Evolutionary conservation across 1,139 yeast genomes (phyloP), one percentile per base, ranked within the genome.

Genomic region (Geotrichum macrosporum): DNA sequence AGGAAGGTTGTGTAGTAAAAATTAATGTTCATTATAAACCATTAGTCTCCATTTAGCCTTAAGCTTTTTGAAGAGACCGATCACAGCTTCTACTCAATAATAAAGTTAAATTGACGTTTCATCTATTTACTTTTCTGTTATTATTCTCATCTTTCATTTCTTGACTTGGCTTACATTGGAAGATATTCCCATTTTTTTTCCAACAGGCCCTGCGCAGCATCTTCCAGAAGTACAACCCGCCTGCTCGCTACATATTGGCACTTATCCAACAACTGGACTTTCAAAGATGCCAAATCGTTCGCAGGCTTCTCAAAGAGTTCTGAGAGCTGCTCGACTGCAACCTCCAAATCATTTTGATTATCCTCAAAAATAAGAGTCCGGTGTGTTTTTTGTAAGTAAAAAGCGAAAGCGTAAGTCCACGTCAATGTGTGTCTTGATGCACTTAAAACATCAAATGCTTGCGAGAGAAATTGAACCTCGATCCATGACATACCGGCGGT

Each of bases 361-460:
- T 77, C 80, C 57, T 87, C 95, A 58, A 87, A 80, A 12, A 87
- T 67, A 13, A 61, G 55, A 3, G 69, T 65, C 13, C 60, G 57
- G 51, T 72, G 75, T 44, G 75, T 74, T 31, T 68, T 68, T 35
- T 73, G 73, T 35, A 87, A 70, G 62, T 81, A 86, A 60, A 69
- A 92, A 2, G 87, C 82, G 61, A 87, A 77, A 4, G 89, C 88
- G 65, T 86, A 89, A 0, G 96, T 81, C 97, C 97, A 92, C 66
- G 87, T 85, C 45, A 92, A 70, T 2, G 89, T 79, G 41, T 80
- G 80, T 50, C 97, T 72, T 2, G 95, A 86, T 48, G 74, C 76
- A 32, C 81, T 72, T 47, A 88, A 68, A 1, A 77, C 75, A 40
- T 74, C 72, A 48, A 84, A 81, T 40, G 92, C 80, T 52, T 84